phyloP scores from a whole-genome alignment of 345 rosid genomes.

The Populus alba region DNA sequence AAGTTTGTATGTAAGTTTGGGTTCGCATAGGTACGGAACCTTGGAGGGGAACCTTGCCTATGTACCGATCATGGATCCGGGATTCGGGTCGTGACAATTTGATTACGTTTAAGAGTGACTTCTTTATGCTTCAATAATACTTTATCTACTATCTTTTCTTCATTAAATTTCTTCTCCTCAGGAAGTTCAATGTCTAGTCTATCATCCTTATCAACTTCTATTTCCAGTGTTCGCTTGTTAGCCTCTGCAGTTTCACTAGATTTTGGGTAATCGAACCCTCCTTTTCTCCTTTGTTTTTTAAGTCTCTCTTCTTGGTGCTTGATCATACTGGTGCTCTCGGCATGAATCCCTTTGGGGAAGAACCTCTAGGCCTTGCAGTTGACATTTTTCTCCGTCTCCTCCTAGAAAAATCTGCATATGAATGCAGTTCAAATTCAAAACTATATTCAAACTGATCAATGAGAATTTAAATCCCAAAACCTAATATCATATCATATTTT shows the following conservation, averaged over 20 bases:
- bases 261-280: slow-evolving; percentile 30
- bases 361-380: slow-evolving; percentile 43
- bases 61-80: too few relatives aligned
- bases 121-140: slow-evolving; percentile 13
- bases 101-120: slow-evolving; percentile 12
- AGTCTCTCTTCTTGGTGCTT: slow-evolving; percentile 44
- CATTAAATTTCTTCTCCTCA: slow-evolving; percentile 24
- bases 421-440: not conserved
- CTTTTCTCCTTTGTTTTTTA: slow-evolving; percentile 38
- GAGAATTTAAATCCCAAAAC: not conserved
- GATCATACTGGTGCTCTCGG: slow-evolving; percentile 45
- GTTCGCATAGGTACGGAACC: too few relatives aligned
- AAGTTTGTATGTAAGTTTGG: too few relatives aligned
- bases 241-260: slow-evolving; percentile 22
- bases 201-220: slow-evolving; percentile 30
- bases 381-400: slow-evolving; percentile 53
- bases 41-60: too few relatives aligned
- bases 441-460: not conserved
- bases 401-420: slow-evolving; percentile 58
- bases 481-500: not conserved
- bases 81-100: too few relatives aligned
- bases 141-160: slow-evolving; percentile 24
- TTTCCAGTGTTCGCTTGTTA: slow-evolving; percentile 19
- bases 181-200: slow-evolving; percentile 28
- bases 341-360: slow-evolving; percentile 49